Base-by-base conservation (phyloP, 2,329 filamentous ascomycete genomes). In the Aspergillus latus region DNA sequence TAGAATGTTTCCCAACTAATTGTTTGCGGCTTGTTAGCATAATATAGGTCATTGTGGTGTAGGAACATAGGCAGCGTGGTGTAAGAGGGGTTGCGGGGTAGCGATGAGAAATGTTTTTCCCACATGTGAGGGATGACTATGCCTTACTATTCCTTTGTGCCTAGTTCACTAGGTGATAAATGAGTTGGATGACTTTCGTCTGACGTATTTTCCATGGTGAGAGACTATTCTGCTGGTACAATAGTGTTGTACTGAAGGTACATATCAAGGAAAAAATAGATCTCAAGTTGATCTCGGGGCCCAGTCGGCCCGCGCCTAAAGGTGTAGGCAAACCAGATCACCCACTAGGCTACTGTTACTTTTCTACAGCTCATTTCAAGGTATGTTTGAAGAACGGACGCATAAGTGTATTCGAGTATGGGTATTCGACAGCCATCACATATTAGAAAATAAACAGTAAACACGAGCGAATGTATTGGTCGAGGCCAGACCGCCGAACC, bases 91-190 rank as follows among this genome's bases (percentile, higher is more conserved):
- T 32, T 56, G 57, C 36, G 52, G 37, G 46, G 58, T 60, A 52
- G 54, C 54, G 58, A 58, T 58, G 62, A 59, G 58, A 13, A 36
- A 28, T 37, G 39, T 21, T 42, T 21, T 42, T 15, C 21, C 15
- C 10, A n/a, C 6, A 40, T 1, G n/a, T 40, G 6, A 37, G 9
- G 34, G 13, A 37, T 21, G 39, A 32, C 4, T 11, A 6, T 15
- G 39, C 81, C 85, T 66, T 78, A 95, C 91, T 96, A 95, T 80
- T 93, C 87, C 75, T 91, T 96, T 30, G 91, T 96, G 49, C 93
- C 93, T 30, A 97, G 84, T 72, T 84, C 70, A 80, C 83, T 96
- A 15, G 92, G 90, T 62, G 88, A 83, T 28, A 96, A 86, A 65
- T 88, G 84, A 1, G 75, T 75, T n/a, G 87, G 87, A 58, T 78